Evolutionary conservation across 2,329 filamentous ascomycete species (phyloP).

Genomic region (Paramyrothecium roridum): DNA sequence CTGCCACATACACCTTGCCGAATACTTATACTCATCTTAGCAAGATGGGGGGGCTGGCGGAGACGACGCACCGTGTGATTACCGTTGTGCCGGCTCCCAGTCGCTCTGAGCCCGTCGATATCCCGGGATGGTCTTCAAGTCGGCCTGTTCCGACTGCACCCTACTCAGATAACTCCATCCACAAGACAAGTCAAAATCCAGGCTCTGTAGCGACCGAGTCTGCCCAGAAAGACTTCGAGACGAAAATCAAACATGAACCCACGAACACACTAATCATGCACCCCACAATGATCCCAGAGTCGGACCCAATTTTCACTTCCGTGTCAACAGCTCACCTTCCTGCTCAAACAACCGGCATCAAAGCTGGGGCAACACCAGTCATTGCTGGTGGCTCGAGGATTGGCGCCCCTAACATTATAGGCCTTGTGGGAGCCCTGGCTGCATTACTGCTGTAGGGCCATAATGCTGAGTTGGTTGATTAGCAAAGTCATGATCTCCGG

Average conservation of each 20-base stretch:
- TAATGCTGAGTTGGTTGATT: background rate
- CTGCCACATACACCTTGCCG: background rate
- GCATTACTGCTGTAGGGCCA: background rate
- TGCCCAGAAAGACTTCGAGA: background rate
- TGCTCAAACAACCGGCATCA: background rate
- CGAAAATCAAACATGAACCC: background rate
- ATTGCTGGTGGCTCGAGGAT: background rate
- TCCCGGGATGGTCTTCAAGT: background rate
- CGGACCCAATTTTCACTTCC: background rate
- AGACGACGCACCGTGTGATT: background rate
- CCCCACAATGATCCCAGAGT: background rate
- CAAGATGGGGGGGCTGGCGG: background rate
- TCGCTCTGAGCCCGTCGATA: background rate
- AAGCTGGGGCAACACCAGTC: background rate
- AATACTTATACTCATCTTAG: background rate
- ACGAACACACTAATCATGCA: background rate
- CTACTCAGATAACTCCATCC: background rate
- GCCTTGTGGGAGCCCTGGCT: background rate
- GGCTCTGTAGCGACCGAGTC: background rate
- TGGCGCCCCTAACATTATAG: background rate
- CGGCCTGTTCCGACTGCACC: background rate
- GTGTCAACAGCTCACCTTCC: background rate
- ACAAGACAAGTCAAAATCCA: background rate
- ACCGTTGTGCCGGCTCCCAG: background rate
- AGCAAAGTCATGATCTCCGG: background rate